Conservation (phyloP, 108 stramenopile genomes). For the Nitzschia sp. region DNA sequence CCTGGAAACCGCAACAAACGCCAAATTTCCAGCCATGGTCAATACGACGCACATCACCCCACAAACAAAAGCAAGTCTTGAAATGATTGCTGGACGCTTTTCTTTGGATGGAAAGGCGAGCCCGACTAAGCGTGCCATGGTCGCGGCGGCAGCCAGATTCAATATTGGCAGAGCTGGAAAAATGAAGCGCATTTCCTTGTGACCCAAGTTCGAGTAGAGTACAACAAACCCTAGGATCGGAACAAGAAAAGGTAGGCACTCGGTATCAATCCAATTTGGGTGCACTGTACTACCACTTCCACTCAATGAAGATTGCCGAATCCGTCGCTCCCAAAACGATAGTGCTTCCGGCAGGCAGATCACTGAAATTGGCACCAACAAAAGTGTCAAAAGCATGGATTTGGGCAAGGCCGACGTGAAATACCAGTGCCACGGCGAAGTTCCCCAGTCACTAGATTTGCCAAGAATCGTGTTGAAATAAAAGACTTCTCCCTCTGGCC, state of each 20-base stretch:
- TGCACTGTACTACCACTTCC: neutral
- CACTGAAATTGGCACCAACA: constrained; percentile 73
- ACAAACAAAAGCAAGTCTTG: constrained; percentile 32
- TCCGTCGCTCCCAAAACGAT: constrained; percentile 17
- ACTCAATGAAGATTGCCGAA: neutral
- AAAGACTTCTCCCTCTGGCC: constrained; percentile 98
- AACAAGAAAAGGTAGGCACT: constrained; percentile 51
- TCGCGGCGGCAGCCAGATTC: constrained; percentile 81
- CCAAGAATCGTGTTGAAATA: constrained; percentile 96
- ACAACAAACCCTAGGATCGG: constrained; percentile 75
- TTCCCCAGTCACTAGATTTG: constrained; percentile 94
- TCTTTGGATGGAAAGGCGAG: constrained; percentile 51
- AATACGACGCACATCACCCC: constrained; percentile 39
- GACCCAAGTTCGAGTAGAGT: constrained; percentile 88
- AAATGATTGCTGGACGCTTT: constrained; percentile 27
- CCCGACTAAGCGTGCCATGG: constrained; percentile 53
- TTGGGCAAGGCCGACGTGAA: constrained; percentile 83
- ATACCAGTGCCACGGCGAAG: constrained; percentile 94
- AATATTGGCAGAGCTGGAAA: constrained; percentile 91
- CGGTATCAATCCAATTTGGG: constrained; percentile 43
- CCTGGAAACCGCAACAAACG: constrained; percentile 66
- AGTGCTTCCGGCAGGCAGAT: constrained; percentile 55
- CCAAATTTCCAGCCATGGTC: constrained; percentile 61
- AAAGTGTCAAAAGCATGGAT: constrained; percentile 65
- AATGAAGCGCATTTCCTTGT: constrained; percentile 96